A percentile compares a stretch with the other conserved stretches of the same genome.
Evolutionary conservation across 345 rosid species (phyloP).

Genomic region (Aurinia saxatilis): DNA sequence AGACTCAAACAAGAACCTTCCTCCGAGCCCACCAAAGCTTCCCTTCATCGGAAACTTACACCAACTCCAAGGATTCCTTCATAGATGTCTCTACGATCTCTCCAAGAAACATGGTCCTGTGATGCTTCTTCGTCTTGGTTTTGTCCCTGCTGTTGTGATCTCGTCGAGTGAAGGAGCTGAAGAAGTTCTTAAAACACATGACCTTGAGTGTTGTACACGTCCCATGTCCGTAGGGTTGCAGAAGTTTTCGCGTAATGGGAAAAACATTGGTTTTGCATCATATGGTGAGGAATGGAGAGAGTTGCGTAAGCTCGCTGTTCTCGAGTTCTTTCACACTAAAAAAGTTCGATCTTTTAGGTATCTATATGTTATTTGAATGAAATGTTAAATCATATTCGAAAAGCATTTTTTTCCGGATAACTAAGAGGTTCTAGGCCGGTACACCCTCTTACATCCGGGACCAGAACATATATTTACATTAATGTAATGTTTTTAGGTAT

Average conservation of each 20-base stretch:
- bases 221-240: conserved; percentile 3
- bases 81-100: conserved; percentile 21
- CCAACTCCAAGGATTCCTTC: conserved; percentile 18
- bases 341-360: conserved; percentile 14
- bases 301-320: conserved; percentile 23
- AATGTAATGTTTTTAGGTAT: no score
- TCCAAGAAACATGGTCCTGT: conserved; percentile 25
- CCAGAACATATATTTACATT: no score
- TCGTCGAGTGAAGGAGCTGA: conserved; percentile 28
- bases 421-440: no score
- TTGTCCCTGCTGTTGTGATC: conserved; percentile 15
- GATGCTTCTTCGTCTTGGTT: conserved; percentile 21
- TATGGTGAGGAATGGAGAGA: conserved; percentile 27
- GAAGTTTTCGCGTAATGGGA: conserved; percentile 1
- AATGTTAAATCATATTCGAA: no score
- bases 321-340: neutral
- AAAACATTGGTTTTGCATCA: conserved; percentile 15
- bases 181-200: conserved; percentile 25
- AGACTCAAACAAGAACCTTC: neutral
- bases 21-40: conserved; percentile 17
- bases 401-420: no score
- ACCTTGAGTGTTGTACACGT: conserved; percentile 31
- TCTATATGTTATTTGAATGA: no score
- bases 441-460: no score
- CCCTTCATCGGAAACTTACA: conserved; percentile 22